Evolutionary conservation across 768 basidiomycete species (phyloP), one percentile per base, ranked within the genome.

Genomic region (Lentinula boryana): DNA sequence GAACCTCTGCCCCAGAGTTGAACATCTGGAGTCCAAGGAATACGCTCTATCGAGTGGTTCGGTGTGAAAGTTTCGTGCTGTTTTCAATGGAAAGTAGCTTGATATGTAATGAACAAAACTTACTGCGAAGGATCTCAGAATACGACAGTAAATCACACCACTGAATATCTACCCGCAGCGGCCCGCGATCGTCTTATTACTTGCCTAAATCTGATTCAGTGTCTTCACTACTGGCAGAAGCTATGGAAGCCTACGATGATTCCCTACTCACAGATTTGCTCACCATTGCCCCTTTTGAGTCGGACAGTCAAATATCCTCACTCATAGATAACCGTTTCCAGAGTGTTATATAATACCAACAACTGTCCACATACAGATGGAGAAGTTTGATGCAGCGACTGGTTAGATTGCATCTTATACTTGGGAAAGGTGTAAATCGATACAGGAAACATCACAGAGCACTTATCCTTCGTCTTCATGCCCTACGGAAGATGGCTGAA

Each of bases 11-110:
- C 23, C 23, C 3, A 23, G 23, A 23, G 23, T 23, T 23, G 23
- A 2, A 23, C 23, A 23, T 23, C 23, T 23, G 23, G 2, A 23
- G 3, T 23, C 23, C 23, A 23, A 23, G 23, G 72, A 80, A 51
- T 38, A 3, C 31, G 7, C 33, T 7, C 15, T 46, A 12, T 5
- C 15, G 8, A 16, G 27, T 16, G 33, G 44, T 2, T 76, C 77
- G 5, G 70, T 63, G 15, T 83, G 81, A 80, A 65, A 68, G 2
- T 79, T 83, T 57, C 72, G 76, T 31, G 80, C 73, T 32, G 66
- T 83, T 16, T 80, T 82, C 62, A 82, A 84, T 60, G 82, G 82
- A 76, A 58, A 43, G 73, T 66, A 43, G 23, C 15, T 36, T 57
- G 35, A 43, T 36, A 18, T 2, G 23, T 23, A 23, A 23, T 23